Base-by-base conservation (phyloP, 2,329 filamentous ascomycete species). In the Biscogniauxia sp. region DNA sequence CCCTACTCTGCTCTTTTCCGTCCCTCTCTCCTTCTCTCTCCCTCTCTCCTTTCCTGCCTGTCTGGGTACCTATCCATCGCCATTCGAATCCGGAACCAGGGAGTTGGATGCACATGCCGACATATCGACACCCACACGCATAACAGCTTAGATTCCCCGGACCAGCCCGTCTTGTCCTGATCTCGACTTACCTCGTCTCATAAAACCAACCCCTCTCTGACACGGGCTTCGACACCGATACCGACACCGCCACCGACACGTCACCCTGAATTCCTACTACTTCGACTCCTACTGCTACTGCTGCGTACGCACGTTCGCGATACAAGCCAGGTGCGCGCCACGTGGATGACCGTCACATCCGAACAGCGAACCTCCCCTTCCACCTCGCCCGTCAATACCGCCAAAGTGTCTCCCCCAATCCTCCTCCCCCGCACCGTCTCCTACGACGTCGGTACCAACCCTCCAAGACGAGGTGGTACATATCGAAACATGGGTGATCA, bases 341-440 rank as follows among this genome's bases (percentile, higher is more conserved):
- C 59, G 59, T 66, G 64, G 57, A 69, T 67, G 63, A 68, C 65
- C 51, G 54, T 57, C 23, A 57, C 60, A 61, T 57, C 64, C 57
- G 60, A 66, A 53, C 63, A 56, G n/a, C 60, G 55, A 55, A 59
- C 55, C 53, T 64, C 64, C 54, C 63, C 65, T 55, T 57, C 67
- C 64, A 63, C 65, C 53, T 63, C 64, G 60, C 64, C 73, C 66
- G 63, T 75, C 80, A 91, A 90, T 79, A 94, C 92, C 92, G 91
- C 89, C 91, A 96, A 96, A 82, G 88, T 96, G 92, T 94, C 93
- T 88, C 91, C 93, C 77, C 89, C 85, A 82, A 83, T 95, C 79
- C 84, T 96, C 74, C 86, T 96, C 73, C 89, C 91, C 77, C 91
- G 92, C 77, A 92, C 91, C 83, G 89, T 95, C 84, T 93, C 92